Percentiles rank a stretch among this genome's conserved stretches.
Evolutionary conservation across 768 basidiomycete species (phyloP).

Genomic region (Mycena haematopus): DNA sequence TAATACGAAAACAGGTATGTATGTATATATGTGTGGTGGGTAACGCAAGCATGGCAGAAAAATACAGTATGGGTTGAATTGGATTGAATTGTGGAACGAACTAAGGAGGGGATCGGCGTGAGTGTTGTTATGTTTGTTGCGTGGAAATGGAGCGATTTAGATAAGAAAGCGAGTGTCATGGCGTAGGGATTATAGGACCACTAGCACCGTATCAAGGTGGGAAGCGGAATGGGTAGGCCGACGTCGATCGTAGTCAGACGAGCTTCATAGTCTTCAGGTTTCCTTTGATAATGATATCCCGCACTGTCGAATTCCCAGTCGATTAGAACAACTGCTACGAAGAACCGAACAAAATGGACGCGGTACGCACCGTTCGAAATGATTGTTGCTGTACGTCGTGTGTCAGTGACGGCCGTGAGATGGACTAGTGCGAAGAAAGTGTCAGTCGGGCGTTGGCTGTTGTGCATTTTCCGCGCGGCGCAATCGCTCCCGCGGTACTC

Average conservation of each 20-base stretch:
- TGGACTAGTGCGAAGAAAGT: conserved; percentile 64
- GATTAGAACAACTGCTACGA: conserved; percentile 4
- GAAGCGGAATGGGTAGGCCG: neutral
- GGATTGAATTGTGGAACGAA: neutral
- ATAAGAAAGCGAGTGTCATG: neutral
- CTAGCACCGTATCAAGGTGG: neutral
- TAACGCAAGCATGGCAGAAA: neutral
- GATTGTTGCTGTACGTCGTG: conserved; percentile 72
- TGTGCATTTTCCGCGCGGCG: neutral
- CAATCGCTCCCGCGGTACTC: conserved; percentile 32
- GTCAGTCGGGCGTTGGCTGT: conserved; percentile 9
- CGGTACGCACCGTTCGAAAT: conserved; percentile 69
- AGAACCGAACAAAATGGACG: conserved; percentile 1
- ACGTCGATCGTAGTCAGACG: conserved; percentile 34
- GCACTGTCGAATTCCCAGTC: conserved; percentile 47
- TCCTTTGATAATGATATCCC: conserved; percentile 72
- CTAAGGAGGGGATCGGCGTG: conserved; percentile 1
- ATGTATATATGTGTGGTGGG: too few species aligned
- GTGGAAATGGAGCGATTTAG: neutral
- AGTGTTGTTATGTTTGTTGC: conserved; percentile 2
- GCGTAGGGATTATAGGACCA: neutral
- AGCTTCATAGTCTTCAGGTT: conserved; percentile 68
- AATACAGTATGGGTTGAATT: conserved; percentile 2
- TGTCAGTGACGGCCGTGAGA: conserved; percentile 84
- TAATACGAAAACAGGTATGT: conserved; percentile 7